These are phyloP conservation scores for Xylaria palmicola DNA, from an alignment of 495 filamentous ascomycete species.

Conservation along the genomic window DNA sequence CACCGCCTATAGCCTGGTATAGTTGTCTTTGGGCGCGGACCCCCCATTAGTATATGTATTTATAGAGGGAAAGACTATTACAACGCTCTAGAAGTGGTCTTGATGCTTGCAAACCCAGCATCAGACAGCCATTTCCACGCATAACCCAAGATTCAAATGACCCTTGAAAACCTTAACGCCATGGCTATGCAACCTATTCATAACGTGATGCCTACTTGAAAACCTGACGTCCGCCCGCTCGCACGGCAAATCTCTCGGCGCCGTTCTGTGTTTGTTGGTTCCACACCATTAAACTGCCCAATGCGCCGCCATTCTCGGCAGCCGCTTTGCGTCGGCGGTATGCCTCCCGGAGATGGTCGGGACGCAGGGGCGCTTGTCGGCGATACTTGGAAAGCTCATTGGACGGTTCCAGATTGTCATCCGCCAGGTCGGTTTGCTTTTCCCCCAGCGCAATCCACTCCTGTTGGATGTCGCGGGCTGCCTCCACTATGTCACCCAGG, in stretches of 20 bases:
- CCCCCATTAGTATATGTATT: no score
- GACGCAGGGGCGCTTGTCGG: conserved; percentile 69
- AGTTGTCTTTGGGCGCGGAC: no score
- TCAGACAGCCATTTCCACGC: background rate
- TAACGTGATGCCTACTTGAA: conserved; percentile 52
- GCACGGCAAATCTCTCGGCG: conserved; percentile 58
- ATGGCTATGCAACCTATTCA: background rate
- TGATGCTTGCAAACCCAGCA: background rate
- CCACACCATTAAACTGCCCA: conserved; percentile 70
- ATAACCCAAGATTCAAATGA: background rate
- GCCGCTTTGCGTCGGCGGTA: conserved; percentile 68
- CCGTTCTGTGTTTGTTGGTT: conserved; percentile 59
- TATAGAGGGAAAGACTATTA: background rate
- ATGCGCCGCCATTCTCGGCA: conserved; percentile 64
- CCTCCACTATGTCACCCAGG: conserved; percentile 78
- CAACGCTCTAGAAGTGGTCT: no score
- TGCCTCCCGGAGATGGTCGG: conserved; percentile 81
- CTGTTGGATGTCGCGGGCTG: conserved; percentile 71
- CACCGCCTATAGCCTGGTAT: no score
- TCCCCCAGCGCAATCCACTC: conserved; percentile 68
- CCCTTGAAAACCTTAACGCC: conserved; percentile 5
- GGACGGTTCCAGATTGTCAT: conserved; percentile 26
- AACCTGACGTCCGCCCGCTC: conserved; percentile 61
- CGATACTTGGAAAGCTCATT: conserved; percentile 34
- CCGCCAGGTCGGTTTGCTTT: conserved; percentile 44